These are phyloP conservation scores for Aschersonia sp. DNA, from an alignment of 2,329 filamentous ascomycete genomes.

Conservation along the genomic window DNA sequence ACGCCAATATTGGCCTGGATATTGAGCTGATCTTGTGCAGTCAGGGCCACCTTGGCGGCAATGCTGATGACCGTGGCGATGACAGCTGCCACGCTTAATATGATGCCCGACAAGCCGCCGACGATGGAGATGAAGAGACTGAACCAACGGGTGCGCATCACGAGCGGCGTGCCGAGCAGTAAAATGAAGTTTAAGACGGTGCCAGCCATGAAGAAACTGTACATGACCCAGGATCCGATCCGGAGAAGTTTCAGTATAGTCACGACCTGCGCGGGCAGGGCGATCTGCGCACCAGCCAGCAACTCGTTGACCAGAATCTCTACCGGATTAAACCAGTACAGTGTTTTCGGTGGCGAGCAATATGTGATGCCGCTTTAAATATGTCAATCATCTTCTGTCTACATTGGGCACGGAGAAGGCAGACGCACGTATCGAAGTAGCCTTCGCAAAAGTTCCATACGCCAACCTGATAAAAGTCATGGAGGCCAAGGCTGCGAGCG, in stretches of 20 bases:
- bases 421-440: conserved; percentile 46
- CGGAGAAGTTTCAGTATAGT: conserved; percentile 61
- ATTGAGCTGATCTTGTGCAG: conserved; percentile 58
- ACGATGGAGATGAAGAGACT: conserved; percentile 55
- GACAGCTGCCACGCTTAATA: conserved; percentile 54
- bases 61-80: conserved; percentile 75
- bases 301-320: conserved; percentile 68
- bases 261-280: conserved; percentile 59
- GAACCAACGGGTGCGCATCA: conserved; percentile 41
- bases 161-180: conserved; percentile 49
- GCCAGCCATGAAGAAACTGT: conserved; percentile 67
- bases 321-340: conserved; percentile 90
- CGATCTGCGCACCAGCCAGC: conserved; percentile 69
- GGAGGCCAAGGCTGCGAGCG: conserved; percentile 70
- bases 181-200: conserved; percentile 57
- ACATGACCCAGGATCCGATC: conserved; percentile 73
- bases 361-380: conserved; percentile 49
- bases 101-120: conserved; percentile 50
- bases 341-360: conserved; percentile 54
- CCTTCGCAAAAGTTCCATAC: conserved; percentile 90
- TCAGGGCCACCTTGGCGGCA: conserved; percentile 67
- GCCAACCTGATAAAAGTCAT: conserved; percentile 90
- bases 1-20: conserved; percentile 56
- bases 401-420: background rate
- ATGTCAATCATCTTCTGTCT: background rate